These are phyloP conservation scores for Juglanconis sp. DNA, from an alignment of 2,329 filamentous ascomycete genomes.

Conservation along the genomic window DNA sequence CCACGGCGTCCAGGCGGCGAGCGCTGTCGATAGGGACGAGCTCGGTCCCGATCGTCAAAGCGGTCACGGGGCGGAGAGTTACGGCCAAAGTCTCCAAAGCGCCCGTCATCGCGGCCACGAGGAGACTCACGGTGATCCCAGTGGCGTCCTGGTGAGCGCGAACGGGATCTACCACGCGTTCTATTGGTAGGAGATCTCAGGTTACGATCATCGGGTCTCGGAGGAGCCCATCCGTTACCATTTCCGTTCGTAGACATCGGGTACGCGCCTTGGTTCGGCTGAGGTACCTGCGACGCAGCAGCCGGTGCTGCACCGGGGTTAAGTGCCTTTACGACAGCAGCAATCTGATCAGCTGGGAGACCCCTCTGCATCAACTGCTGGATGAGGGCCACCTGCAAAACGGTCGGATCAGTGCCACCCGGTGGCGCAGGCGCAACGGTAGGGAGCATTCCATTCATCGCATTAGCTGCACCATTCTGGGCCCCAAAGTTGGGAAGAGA, in stretches of 20 bases:
- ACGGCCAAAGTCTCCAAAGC: constrained; percentile 70
- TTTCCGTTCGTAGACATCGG: constrained; percentile 24
- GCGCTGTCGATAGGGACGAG: constrained; percentile 75
- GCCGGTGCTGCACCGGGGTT: constrained; percentile 30
- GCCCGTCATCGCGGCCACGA: constrained; percentile 62
- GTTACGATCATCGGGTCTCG: constrained; percentile 50
- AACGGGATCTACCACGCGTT: constrained; percentile 65
- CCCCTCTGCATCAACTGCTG: constrained; percentile 74
- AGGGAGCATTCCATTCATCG: constrained; percentile 33
- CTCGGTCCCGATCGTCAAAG: constrained; percentile 52
- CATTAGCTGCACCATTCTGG: constrained; percentile 32
- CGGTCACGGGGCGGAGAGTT: constrained; percentile 59
- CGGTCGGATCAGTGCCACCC: constrained; percentile 43
- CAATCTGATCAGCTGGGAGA: constrained; percentile 74
- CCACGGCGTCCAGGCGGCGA: constrained; percentile 71
- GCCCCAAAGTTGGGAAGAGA: constrained; percentile 26
- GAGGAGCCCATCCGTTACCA: constrained; percentile 33
- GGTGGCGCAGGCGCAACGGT: constrained; percentile 33
- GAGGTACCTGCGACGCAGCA: constrained; percentile 33
- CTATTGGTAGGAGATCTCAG: constrained; percentile 58
- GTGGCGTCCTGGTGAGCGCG: constrained; percentile 73
- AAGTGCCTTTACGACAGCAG: constrained; percentile 53
- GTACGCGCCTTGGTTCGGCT: constrained; percentile 41
- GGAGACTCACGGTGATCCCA: constrained; percentile 67
- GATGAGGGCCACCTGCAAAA: constrained; percentile 71